phyloP scores from a whole-genome alignment of 768 basidiomycete genomes.

The Peribolospora baueri region DNA sequence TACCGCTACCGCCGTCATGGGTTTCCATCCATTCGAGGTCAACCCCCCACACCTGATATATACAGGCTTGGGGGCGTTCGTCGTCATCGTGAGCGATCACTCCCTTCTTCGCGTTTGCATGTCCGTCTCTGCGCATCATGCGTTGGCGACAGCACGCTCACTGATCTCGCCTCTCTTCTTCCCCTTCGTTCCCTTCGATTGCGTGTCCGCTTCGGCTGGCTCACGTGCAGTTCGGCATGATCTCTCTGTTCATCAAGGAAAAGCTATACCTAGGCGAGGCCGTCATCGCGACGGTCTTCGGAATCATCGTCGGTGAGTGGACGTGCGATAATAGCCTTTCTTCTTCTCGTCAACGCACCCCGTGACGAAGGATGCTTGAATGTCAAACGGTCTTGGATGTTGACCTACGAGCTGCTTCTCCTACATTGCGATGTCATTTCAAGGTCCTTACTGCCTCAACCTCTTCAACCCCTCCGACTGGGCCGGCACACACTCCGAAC shows the following conservation, averaged over 20 bases:
- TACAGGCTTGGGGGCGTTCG: constrained; percentile 16
- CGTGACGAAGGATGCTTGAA: too few species aligned
- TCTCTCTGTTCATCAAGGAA: constrained; percentile 74
- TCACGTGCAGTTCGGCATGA: constrained; percentile 59
- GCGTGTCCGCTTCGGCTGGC: background rate
- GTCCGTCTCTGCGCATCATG: background rate
- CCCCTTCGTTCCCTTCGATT: constrained; percentile 29
- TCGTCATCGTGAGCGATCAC: background rate
- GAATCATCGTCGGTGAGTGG: constrained; percentile 44
- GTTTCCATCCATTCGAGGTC: constrained; percentile 19
- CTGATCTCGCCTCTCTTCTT: constrained; percentile 31
- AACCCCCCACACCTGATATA: constrained; percentile 18
- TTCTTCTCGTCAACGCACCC: background rate
- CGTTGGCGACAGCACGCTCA: background rate
- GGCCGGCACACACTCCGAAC: constrained; percentile 25
- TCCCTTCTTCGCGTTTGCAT: background rate
- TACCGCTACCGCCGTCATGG: background rate
- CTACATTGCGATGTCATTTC: background rate
- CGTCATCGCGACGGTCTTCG: constrained; percentile 79
- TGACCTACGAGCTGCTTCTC: background rate
- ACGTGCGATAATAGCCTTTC: too few species aligned
- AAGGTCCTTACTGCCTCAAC: constrained; percentile 53
- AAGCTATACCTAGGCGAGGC: constrained; percentile 89
- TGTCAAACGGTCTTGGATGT: too few species aligned
- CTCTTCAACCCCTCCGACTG: constrained; percentile 63